Conservation (phyloP, 805 yeast genomes). For the Cyberlindnera maritima region DNA sequence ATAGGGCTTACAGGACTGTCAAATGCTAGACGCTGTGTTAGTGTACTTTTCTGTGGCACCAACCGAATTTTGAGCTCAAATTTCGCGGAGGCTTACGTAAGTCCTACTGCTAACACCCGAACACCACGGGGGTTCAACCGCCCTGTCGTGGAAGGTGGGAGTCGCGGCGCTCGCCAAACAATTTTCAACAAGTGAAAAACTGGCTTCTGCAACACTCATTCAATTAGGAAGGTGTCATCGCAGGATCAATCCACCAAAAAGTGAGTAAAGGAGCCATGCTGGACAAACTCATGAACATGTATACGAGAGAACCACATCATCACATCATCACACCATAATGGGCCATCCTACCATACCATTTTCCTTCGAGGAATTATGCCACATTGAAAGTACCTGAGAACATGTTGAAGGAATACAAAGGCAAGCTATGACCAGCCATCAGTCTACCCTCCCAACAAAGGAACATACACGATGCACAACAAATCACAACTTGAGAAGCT, state of each 20-base stretch:
- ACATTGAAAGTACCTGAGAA: not conserved
- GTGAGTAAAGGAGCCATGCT: conserved; percentile 22
- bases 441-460: too few species aligned
- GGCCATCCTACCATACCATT: not conserved
- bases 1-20: conserved; percentile 1
- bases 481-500: too few species aligned
- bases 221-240: conserved; percentile 7
- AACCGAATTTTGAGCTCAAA: not conserved
- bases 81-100: conserved; percentile 6
- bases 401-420: not conserved
- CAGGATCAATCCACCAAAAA: conserved; percentile 28
- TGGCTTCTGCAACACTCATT: conserved; percentile 14
- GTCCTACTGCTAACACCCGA: conserved; percentile 9
- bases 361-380: not conserved
- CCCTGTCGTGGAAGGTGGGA: not conserved
- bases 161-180: conserved; percentile 21
- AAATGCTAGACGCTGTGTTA: not conserved
- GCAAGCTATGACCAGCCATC: too few species aligned
- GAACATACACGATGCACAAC: too few species aligned
- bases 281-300: not conserved
- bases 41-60: conserved; percentile 2
- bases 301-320: not conserved
- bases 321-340: not conserved
- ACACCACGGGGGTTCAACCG: conserved; percentile 12
- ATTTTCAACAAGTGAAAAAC: conserved; percentile 30